A percentile compares a stretch with the other conserved stretches of the same genome.
These are phyloP conservation scores for Paecilomyces formosus DNA, from an alignment of 2,329 filamentous ascomycete species.

Conservation along the genomic window DNA sequence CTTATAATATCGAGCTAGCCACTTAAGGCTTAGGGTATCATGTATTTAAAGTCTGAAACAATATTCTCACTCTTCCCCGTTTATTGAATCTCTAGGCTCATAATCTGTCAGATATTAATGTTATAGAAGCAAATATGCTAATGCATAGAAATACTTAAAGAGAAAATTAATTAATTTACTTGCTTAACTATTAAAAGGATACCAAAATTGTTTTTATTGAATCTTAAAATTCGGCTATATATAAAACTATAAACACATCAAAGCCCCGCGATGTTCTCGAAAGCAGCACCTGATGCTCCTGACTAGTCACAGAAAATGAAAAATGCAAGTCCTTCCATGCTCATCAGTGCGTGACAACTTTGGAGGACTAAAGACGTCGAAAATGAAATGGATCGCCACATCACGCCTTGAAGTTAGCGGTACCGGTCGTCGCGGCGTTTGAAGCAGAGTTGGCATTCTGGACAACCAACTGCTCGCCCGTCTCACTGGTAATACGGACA, in stretches of 20 bases:
- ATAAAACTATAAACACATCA: neutral
- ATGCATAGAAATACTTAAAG: no score
- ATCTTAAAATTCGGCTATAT: neutral
- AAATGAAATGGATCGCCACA: neutral
- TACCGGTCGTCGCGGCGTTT: neutral
- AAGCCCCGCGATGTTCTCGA: neutral
- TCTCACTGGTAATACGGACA: conserved; percentile 48
- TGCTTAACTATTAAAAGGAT: no score
- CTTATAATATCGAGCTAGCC: no score
- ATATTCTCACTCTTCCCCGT: no score
- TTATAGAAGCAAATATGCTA: no score
- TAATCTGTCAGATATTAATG: no score
- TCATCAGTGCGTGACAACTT: neutral
- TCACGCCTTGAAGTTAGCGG: neutral
- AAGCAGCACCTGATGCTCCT: neutral
- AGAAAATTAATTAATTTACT: no score
- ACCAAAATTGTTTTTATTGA: neutral
- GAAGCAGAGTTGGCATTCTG: conserved; percentile 35
- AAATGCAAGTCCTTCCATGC: neutral
- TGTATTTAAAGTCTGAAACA: no score
- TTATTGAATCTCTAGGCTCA: no score
- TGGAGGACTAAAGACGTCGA: neutral
- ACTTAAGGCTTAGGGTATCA: no score
- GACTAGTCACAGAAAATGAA: neutral
- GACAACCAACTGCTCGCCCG: conserved; percentile 46